Percentiles rank a stretch among this genome's conserved stretches.
These are phyloP conservation scores for Trichophyton mentagrophytes DNA, from an alignment of 2,329 filamentous ascomycete species.

Conservation along the genomic window DNA sequence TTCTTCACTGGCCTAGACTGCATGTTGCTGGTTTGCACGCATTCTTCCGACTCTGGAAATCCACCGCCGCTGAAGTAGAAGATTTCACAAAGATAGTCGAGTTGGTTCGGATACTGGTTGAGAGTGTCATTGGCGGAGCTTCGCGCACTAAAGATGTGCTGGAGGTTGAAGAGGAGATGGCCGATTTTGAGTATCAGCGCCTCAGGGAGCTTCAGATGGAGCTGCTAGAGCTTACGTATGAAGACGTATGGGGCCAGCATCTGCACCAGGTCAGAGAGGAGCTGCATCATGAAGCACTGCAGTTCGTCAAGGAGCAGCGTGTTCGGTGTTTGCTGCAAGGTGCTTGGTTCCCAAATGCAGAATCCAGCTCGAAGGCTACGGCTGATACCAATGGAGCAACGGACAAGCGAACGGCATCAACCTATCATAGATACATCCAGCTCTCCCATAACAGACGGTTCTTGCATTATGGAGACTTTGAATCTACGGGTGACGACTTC, in stretches of 20 bases:
- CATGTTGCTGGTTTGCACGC: conserved; percentile 76
- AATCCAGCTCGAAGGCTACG: conserved; percentile 34
- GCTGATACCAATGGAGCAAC: conserved; percentile 30
- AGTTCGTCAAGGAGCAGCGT: conserved; percentile 95
- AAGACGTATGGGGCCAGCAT: conserved; percentile 88
- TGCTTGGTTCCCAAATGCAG: conserved; percentile 60
- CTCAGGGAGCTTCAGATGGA: conserved; percentile 88
- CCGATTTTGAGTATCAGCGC: conserved; percentile 65
- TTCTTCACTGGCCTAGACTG: conserved; percentile 85
- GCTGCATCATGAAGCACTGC: conserved; percentile 75
- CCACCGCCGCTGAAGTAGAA: conserved; percentile 66
- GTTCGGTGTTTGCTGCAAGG: conserved; percentile 80
- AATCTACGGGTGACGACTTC: conserved; percentile 43
- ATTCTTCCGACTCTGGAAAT: conserved; percentile 88
- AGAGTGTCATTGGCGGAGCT: conserved; percentile 76
- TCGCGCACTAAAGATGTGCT: conserved; percentile 68
- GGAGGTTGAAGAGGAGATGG: conserved; percentile 79
- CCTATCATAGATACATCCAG: conserved; percentile 68
- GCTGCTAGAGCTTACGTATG: conserved; percentile 76
- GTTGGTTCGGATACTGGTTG: conserved; percentile 75
- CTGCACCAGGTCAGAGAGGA: conserved; percentile 83
- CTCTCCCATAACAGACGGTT: conserved; percentile 84
- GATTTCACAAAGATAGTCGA: conserved; percentile 93
- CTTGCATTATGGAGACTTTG: conserved; percentile 81
- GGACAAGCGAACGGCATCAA: conserved; percentile 32